Evolutionary conservation across 169 alveolate species (phyloP).

Genomic region (Babesia bigemina): DNA sequence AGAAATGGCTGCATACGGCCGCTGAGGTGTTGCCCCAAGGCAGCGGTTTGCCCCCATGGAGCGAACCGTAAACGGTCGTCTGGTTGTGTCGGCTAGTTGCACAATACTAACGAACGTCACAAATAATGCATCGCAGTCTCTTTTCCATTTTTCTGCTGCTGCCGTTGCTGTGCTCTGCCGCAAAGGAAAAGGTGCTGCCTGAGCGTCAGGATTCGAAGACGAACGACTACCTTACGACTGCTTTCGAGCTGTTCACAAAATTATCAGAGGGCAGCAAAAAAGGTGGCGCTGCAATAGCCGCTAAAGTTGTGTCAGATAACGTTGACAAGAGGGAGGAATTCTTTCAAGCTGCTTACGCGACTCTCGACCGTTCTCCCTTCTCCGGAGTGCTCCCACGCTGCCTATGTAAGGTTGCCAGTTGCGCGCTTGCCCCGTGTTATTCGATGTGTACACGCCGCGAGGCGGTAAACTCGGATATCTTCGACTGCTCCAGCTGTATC

Average conservation of each 20-base stretch:
- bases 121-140: conserved; percentile 18
- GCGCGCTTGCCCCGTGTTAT: conserved; percentile 44
- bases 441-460: conserved; percentile 20
- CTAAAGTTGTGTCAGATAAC: conserved; percentile 2
- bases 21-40: neutral
- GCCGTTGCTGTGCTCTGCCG: conserved; percentile 15
- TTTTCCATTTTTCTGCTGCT: neutral
- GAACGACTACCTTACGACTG: neutral
- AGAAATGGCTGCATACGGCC: neutral
- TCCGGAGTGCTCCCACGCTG: conserved; percentile 56
- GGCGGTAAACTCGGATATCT: neutral
- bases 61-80: neutral
- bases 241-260: conserved; percentile 3
- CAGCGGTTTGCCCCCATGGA: conserved; percentile 23
- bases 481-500: conserved; percentile 50
- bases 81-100: neutral
- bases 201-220: neutral
- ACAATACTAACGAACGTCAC: neutral
- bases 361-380: conserved; percentile 34
- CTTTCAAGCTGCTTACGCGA: conserved; percentile 18
- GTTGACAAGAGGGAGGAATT: conserved; percentile 19
- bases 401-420: conserved; percentile 34
- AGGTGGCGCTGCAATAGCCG: conserved; percentile 53
- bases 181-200: conserved; percentile 1
- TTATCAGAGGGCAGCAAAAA: neutral